Evolutionary conservation across 768 basidiomycete genomes (phyloP).

Genomic region (Kondoa subrosea): DNA sequence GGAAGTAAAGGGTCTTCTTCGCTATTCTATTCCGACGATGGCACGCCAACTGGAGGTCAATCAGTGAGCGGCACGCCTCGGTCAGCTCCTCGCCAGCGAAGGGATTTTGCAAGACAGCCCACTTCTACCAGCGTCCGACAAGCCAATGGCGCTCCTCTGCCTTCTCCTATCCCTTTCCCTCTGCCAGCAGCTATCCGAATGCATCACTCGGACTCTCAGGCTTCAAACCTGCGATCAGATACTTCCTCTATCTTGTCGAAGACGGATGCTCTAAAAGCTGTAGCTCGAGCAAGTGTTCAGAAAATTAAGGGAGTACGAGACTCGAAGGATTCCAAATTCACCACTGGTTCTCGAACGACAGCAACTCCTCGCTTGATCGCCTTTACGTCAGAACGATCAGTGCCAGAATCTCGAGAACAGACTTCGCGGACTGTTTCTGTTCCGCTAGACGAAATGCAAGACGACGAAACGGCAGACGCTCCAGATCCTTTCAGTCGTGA

Average conservation of each 20-base stretch:
- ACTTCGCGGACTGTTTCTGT: conserved; percentile 7
- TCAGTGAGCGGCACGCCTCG: conserved; percentile 3
- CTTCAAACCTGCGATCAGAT: background rate
- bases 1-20: conserved; percentile 21
- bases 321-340: conserved; percentile 1
- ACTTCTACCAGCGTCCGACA: conserved; percentile 5
- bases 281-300: conserved; percentile 11
- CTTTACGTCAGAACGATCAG: conserved; percentile 14
- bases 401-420: conserved; percentile 6
- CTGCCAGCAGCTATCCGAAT: background rate
- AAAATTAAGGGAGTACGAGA: conserved; percentile 5
- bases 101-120: conserved; percentile 23
- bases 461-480: conserved; percentile 15
- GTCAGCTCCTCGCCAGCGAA: conserved; percentile 20
- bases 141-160: background rate
- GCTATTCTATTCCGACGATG: conserved; percentile 25
- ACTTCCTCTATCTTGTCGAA: conserved; percentile 7
- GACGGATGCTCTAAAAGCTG: conserved; percentile 4
- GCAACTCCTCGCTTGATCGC: conserved; percentile 19
- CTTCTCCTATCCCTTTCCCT: background rate
- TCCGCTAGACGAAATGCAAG: conserved; percentile 11
- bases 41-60: background rate
- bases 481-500: conserved; percentile 5
- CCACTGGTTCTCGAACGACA: conserved; percentile 11
- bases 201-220: background rate